Evolutionary conservation across 208 protist genomes (phyloP).

Genomic region (Trypanosomatidae sp.): DNA sequence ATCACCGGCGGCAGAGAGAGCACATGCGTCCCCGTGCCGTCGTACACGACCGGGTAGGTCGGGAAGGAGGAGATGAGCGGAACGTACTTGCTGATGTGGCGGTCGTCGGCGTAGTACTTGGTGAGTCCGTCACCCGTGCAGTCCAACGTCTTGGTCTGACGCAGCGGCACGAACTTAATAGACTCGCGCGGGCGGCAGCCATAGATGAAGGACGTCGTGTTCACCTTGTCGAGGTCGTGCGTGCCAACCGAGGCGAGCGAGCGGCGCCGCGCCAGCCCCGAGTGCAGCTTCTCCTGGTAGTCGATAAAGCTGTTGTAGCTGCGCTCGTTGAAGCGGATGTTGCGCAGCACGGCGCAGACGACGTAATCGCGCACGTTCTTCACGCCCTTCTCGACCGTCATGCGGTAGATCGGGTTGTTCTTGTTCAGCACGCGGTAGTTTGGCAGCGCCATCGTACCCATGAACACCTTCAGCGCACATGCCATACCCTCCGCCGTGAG

Average conservation of each 20-base stretch:
- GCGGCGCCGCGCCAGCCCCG: constrained; percentile 96
- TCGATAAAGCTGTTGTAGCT: constrained; percentile 98
- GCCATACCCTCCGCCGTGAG: constrained; percentile 95
- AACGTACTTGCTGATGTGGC: constrained; percentile 89
- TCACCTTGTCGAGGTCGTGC: constrained; percentile 98
- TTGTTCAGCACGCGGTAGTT: constrained; percentile 63
- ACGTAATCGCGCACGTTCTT: constrained; percentile 94
- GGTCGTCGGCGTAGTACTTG: constrained; percentile 87
- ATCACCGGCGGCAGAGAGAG: constrained; percentile 99
- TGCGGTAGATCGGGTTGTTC: constrained; percentile 66
- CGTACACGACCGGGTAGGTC: constrained; percentile 86
- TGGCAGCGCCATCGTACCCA: constrained; percentile 63
- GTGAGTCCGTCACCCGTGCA: constrained; percentile 84
- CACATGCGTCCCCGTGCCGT: constrained; percentile 63
- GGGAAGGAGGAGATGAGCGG: constrained; percentile 71
- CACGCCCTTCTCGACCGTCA: constrained; percentile 86
- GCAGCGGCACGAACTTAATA: constrained; percentile 96
- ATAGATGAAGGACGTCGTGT: constrained; percentile 86
- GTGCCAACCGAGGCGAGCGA: constrained; percentile 99
- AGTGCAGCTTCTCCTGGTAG: constrained; percentile 98
- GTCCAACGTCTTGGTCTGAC: constrained; percentile 72
- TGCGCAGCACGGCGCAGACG: constrained; percentile 97
- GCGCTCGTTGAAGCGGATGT: constrained; percentile 94
- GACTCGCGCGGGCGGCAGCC: constrained; percentile 64
- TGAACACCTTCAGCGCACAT: constrained; percentile 90